Base-by-base conservation (phyloP, 176 grass and related monocot genomes). In the Echinochloa phyllopogon region DNA sequence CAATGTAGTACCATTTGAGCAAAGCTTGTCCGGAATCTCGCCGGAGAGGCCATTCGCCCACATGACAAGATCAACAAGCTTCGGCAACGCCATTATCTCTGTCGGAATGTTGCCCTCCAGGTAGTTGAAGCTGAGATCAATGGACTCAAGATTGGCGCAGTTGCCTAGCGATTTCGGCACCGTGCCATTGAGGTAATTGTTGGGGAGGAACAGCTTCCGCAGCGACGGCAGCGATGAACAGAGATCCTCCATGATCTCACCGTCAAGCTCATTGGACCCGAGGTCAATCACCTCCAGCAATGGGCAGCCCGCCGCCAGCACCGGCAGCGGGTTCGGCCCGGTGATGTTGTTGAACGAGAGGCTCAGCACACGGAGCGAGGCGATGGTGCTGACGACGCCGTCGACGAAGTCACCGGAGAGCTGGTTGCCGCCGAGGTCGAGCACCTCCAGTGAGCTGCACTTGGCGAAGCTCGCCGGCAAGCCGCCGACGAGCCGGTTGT, bases 91-190 rank as follows among this genome's bases (percentile, higher is more conserved):
- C 42, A 90, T 61, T 6, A 96, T 78, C 24, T 90, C 78, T 0
- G 60, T 51, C 0, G 96, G 96, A 18, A 99, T 86, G 27, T 82
- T 63, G 15, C 96, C 93, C 4, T 59, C 78, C 33, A 99, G 74
- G 5, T 72, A 69, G 43, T 99, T 99, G 93, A 99, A 99, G 86
- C 96, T 99, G 24, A 99, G 89, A 74, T 99, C 96, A 69, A 99
- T 83, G 9, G 91, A 87, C 85, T 83, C 79, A 63, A 99, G 86
- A 81, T 92, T 92, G n/a, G 74, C 49, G 57, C 96, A 96, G n/a
- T 77, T 52, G 21, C 87, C 91, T 3, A 96, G 78, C 11, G 92
- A 94, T 10, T 13, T 50, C 0, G 93, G 93, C 72, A 99, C 33
- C 0, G 80, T 81, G 79, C 93, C 91, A 11, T 89, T 90, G 59